Evolutionary conservation across 75 land plant species (phyloP).

Genomic region (Ceratopteris richardii): DNA sequence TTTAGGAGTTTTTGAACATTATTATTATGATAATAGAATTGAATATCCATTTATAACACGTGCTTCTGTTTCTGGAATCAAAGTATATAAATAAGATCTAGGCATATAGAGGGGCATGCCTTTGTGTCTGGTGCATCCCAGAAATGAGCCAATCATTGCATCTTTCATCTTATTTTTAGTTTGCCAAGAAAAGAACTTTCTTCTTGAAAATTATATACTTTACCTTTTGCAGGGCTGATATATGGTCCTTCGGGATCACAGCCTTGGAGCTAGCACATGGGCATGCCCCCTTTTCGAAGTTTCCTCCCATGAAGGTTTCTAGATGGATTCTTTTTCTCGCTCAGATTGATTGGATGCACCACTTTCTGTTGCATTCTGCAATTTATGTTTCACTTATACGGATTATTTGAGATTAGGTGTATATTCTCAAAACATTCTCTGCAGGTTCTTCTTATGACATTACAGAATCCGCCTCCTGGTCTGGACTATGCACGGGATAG

Average conservation of each 20-base stretch:
- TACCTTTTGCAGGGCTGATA: conserved; percentile 56
- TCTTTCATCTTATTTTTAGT: background rate
- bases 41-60: too few relatives aligned
- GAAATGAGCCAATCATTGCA: background rate
- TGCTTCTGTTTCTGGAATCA: too few relatives aligned
- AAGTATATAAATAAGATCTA: background rate
- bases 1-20: background rate
- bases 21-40: background rate
- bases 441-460: conserved; percentile 87
- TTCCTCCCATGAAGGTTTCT: conserved; percentile 86
- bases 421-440: background rate
- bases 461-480: conserved; percentile 91
- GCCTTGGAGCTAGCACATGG: conserved; percentile 90
- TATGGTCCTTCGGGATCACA: conserved; percentile 92
- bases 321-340: background rate
- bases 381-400: too few relatives aligned
- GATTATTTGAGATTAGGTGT: too few relatives aligned
- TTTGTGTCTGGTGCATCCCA: too few relatives aligned
- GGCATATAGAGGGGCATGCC: too few relatives aligned
- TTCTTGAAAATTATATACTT: background rate
- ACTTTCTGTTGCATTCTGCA: too few relatives aligned
- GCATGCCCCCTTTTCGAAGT: conserved; percentile 85
- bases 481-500: conserved; percentile 86
- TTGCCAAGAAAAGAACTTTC: background rate
- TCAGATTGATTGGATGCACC: background rate